A percentile compares a stretch with the other conserved stretches of the same genome.
These are phyloP conservation scores for Didymella exigua DNA, from an alignment of 2,329 filamentous ascomycete species.

Conservation along the genomic window DNA sequence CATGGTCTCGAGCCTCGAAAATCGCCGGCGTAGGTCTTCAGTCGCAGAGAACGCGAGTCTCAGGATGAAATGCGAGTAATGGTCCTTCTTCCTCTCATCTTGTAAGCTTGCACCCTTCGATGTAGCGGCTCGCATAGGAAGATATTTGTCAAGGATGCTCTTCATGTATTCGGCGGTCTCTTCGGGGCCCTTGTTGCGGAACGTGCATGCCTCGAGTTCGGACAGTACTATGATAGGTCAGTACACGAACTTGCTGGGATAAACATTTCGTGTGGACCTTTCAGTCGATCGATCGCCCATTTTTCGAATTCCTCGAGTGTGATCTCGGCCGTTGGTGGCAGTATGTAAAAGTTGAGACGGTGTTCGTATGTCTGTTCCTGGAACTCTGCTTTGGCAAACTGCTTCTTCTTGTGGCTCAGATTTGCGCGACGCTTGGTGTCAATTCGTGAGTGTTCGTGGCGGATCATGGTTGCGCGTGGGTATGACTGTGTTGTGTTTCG, in stretches of 20 bases:
- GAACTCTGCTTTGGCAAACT: conserved; percentile 79
- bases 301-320: conserved; percentile 97
- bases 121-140: conserved; percentile 78
- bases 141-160: conserved; percentile 83
- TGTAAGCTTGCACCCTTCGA: conserved; percentile 64
- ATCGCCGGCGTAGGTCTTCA: conserved; percentile 85
- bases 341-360: conserved; percentile 88
- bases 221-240: conserved; percentile 67
- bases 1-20: conserved; percentile 84
- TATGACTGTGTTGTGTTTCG: conserved; percentile 13
- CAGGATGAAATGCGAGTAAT: conserved; percentile 97
- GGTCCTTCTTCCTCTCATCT: conserved; percentile 86
- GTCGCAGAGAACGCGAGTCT: conserved; percentile 90
- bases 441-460: conserved; percentile 51
- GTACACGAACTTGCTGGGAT: too few species aligned
- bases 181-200: conserved; percentile 83
- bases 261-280: too few species aligned
- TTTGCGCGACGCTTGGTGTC: conserved; percentile 75
- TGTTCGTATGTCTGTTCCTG: conserved; percentile 80
- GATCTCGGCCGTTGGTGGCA: conserved; percentile 89
- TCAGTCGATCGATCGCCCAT: conserved; percentile 93
- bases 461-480: conserved; percentile 37
- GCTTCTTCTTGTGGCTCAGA: conserved; percentile 81
- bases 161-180: conserved; percentile 87
- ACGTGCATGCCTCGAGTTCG: conserved; percentile 91